phyloP scores from a whole-genome alignment of 1,284 basidiomycete species.

The Inonotus obliquus region DNA sequence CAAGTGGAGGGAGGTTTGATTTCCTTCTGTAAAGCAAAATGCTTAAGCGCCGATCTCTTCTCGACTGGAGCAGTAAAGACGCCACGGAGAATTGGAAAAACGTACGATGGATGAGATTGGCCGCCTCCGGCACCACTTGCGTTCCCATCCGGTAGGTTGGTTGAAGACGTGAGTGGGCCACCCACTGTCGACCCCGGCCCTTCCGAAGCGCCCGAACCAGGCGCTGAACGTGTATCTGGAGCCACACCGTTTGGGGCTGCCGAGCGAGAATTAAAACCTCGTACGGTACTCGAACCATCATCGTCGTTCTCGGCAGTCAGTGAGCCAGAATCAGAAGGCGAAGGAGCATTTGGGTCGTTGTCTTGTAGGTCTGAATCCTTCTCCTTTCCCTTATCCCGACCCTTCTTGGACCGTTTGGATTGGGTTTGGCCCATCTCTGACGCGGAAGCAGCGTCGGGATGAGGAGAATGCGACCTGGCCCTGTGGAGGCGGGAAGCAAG shows the following conservation, averaged over 20 bases:
- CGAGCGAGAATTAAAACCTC: constrained; percentile 41
- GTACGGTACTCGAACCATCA: constrained; percentile 25
- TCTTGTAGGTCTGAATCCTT: constrained; percentile 15
- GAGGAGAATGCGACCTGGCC: constrained; percentile 66
- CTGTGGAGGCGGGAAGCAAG: constrained; percentile 65
- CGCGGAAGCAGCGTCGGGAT: constrained; percentile 37
- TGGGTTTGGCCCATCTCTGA: constrained; percentile 70
- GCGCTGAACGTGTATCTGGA: constrained; percentile 20
- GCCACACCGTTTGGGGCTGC: constrained; percentile 28
- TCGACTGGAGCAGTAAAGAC: constrained; percentile 32
- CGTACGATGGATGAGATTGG: constrained; percentile 27
- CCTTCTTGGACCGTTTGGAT: constrained; percentile 73
- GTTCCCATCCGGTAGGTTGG: constrained; percentile 20
- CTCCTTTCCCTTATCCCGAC: constrained; percentile 47
- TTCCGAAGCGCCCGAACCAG: constrained; percentile 7
- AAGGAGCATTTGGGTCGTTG: constrained; percentile 1
- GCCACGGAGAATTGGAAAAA: constrained; percentile 32
- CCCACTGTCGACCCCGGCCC: constrained; percentile 18
- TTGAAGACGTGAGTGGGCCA: neutral
- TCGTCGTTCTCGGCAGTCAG: constrained; percentile 30
- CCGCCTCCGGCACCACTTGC: constrained; percentile 23
- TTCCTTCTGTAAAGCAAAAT: constrained; percentile 29
- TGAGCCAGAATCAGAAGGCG: constrained; percentile 18
- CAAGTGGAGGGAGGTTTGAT: constrained; percentile 50
- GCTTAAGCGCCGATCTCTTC: neutral